A percentile compares a stretch with the other conserved stretches of the same genome.
Conservation (phyloP, 2,329 filamentous ascomycete genomes). For the Cryphonectria carpinicola region DNA sequence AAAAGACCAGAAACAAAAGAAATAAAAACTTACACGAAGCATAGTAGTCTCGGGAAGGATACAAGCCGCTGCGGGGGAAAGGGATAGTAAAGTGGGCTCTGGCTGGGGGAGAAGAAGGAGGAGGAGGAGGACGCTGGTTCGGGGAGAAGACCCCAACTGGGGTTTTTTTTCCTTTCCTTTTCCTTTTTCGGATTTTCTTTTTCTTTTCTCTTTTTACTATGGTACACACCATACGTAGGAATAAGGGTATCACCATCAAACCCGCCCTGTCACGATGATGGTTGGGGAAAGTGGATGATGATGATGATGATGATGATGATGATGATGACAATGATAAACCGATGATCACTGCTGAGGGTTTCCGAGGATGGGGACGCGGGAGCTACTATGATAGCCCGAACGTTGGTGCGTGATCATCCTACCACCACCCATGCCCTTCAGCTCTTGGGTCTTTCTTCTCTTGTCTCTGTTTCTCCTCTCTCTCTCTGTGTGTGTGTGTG, state of each 20-base stretch:
- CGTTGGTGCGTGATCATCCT: background rate
- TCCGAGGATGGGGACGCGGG: background rate
- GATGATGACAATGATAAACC: background rate
- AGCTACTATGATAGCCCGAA: background rate
- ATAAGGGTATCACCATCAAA: background rate
- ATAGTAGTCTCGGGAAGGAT: background rate
- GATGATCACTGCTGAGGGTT: background rate
- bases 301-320: no score
- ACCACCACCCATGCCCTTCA: background rate
- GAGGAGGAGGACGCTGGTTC: no score
- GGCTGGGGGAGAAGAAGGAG: no score
- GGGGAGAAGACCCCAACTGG: background rate
- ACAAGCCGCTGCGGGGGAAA: background rate
- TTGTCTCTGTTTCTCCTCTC: background rate
- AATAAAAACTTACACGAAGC: no score
- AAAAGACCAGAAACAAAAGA: no score
- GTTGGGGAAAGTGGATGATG: background rate
- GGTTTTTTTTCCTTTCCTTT: no score
- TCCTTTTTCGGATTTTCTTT: no score
- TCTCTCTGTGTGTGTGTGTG: background rate
- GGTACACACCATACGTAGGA: background rate
- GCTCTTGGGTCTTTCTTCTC: background rate
- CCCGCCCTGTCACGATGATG: background rate
- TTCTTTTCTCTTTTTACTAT: background rate
- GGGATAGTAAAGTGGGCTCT: background rate